phyloP scores from a whole-genome alignment of 1,284 basidiomycete genomes.

The Schizophyllum amplum region DNA sequence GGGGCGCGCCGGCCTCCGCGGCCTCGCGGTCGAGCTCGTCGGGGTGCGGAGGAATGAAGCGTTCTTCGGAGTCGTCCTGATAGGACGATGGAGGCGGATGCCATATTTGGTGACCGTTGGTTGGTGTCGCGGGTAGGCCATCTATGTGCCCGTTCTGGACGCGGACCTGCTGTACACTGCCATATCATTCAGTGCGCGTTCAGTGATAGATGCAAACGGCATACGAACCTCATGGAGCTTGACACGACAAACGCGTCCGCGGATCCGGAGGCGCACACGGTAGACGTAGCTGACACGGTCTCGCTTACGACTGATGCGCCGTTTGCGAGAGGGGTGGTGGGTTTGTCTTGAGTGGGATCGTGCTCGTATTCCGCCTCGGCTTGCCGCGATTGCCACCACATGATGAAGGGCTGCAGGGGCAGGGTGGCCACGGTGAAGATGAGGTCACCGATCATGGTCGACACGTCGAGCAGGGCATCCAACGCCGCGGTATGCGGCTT shows the following conservation, averaged over 20 bases:
- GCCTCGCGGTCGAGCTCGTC: background rate
- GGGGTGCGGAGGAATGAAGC: conserved; percentile 1
- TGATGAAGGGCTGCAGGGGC: conserved; percentile 39
- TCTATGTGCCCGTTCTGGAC: conserved; percentile 1
- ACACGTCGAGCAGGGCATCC: conserved; percentile 50
- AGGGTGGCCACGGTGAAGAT: conserved; percentile 45
- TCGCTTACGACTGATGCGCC: background rate
- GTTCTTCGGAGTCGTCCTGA: conserved; percentile 20
- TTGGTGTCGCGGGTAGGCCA: background rate
- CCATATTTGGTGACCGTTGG: conserved; percentile 28
- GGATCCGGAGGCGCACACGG: background rate
- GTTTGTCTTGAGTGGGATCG: background rate
- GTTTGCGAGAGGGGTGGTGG: background rate
- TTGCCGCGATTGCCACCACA: conserved; percentile 30
- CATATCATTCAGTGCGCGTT: background rate
- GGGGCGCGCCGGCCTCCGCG: conserved; percentile 6
- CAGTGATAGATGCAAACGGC: too few relatives aligned
- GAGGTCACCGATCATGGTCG: conserved; percentile 56
- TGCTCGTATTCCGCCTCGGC: background rate
- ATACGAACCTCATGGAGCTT: background rate
- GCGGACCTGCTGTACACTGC: background rate
- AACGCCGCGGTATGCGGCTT: conserved; percentile 59
- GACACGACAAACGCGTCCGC: background rate
- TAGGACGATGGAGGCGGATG: conserved; percentile 30
- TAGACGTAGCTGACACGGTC: background rate